Conservation (phyloP, 495 filamentous ascomycete genomes). For the Platismatia glauca region DNA sequence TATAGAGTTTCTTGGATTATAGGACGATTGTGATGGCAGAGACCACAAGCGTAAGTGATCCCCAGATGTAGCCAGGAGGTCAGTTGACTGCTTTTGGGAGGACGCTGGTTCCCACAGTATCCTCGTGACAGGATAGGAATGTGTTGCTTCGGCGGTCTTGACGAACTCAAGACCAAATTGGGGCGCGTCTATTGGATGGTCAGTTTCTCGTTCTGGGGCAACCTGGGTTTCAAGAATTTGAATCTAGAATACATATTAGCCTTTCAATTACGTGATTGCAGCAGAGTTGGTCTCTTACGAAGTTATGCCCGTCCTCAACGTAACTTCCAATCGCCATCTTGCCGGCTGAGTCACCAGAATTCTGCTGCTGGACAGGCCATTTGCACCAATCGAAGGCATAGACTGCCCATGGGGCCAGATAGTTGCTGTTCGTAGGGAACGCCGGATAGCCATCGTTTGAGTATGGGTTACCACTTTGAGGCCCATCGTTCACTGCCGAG, state of each 20-base stretch:
- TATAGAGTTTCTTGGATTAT: slow-evolving; percentile 61
- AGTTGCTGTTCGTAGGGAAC: slow-evolving; percentile 67
- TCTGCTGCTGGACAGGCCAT: slow-evolving; percentile 69
- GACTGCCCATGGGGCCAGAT: slow-evolving; percentile 87
- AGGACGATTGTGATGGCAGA: slow-evolving; percentile 53
- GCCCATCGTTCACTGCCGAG: slow-evolving; percentile 55
- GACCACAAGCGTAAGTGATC: slow-evolving; percentile 97
- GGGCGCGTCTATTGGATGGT: slow-evolving; percentile 53
- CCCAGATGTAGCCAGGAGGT: slow-evolving; percentile 90
- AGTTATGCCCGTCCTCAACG: slow-evolving; percentile 95
- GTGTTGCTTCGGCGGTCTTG: slow-evolving; percentile 93
- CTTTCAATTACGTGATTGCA: not conserved
- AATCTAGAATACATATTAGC: slow-evolving; percentile 51
- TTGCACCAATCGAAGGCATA: slow-evolving; percentile 99
- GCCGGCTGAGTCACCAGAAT: slow-evolving; percentile 57
- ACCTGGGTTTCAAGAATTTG: slow-evolving; percentile 92
- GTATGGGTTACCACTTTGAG: slow-evolving; percentile 33
- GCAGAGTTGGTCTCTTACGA: slow-evolving; percentile 46
- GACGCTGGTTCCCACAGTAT: slow-evolving; percentile 96
- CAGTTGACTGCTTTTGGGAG: slow-evolving; percentile 92
- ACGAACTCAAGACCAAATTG: slow-evolving; percentile 79
- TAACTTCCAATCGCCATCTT: slow-evolving; percentile 95
- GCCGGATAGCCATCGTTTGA: slow-evolving; percentile 40
- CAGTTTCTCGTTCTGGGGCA: slow-evolving; percentile 56
- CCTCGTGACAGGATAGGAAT: slow-evolving; percentile 94